These are phyloP conservation scores for Quercus phellos DNA, from an alignment of 331 rosid genomes.

Conservation along the genomic window DNA sequence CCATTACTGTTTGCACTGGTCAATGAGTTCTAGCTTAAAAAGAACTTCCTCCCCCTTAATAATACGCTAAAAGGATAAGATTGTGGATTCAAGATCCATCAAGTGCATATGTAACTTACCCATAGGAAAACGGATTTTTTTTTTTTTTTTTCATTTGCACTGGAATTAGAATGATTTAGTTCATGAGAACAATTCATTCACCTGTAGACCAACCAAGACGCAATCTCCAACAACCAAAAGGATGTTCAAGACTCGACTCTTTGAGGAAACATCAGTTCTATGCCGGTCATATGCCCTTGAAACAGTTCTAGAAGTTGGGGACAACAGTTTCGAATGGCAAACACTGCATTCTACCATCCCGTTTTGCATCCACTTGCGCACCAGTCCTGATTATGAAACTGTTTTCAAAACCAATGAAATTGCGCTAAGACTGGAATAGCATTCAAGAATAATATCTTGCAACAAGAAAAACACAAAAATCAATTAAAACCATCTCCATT, in stretches of 20 bases:
- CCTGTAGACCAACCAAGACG: slow-evolving; percentile 80
- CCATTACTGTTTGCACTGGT: background rate
- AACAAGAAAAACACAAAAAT: background rate
- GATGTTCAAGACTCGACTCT: slow-evolving; percentile 75
- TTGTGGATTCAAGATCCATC: no score
- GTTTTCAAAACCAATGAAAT: slow-evolving; percentile 1
- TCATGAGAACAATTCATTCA: slow-evolving; percentile 11
- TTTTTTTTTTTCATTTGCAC: background rate
- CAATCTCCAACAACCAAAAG: slow-evolving; percentile 96
- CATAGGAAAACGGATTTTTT: background rate
- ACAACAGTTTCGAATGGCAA: slow-evolving; percentile 78
- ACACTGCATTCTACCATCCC: slow-evolving; percentile 93
- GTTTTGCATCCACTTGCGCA: slow-evolving; percentile 45
- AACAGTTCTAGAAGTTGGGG: slow-evolving; percentile 50
- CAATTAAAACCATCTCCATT: background rate
- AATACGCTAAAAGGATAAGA: no score
- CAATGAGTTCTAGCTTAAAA: no score
- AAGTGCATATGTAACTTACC: background rate
- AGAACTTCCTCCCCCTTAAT: no score
- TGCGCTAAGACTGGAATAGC: background rate
- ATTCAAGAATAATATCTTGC: background rate
- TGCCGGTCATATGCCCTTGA: slow-evolving; percentile 86
- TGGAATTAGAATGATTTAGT: background rate
- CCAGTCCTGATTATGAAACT: slow-evolving; percentile 1
- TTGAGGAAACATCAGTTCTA: slow-evolving; percentile 66